Base-by-base conservation (phyloP, 495 filamentous ascomycete species). In the Penicillium angulare region DNA sequence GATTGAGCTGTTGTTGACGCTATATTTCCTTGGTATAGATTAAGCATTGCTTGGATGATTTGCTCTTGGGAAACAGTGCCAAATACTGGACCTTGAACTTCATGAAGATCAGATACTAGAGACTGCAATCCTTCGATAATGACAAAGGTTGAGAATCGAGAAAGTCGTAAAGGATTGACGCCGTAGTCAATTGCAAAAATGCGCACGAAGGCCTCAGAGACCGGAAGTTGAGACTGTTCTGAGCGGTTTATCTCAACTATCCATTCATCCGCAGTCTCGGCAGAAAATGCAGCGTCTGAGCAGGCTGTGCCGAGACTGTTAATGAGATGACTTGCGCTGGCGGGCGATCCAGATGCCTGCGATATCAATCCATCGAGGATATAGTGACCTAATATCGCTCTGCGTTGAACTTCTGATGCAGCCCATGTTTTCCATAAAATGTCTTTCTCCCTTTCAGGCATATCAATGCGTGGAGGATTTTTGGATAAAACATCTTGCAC, bases 341-440 rank as follows among this genome's bases (percentile, higher is more conserved):
- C 31, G 31, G 52, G 57, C 9, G 57, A 52, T 1, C 57, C 57
- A 5, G 57, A 60, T 21, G 52, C 49, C 36, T 60, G 57, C 3
- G 57, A 59, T 24, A 59, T 56, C 3, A 56, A n/a, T 3, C 57
- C 57, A 39, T 60, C 49, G n/a, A 55, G 49, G 9, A 60, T 32
- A 20, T 60, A 60, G 31, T 55, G 50, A 20, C 44, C 48, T 2
- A 55, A 18, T 5, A 60, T 52, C 15, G 44, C 57, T 22, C 57
- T 49, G 20, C 52, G 39, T 24, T 56, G 52, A 20, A 55, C 40
- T 26, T 60, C 52, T 0, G 22, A 15, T 2, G 57, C 48, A 21
- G 48, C 49, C 57, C 57, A 60, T 1, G 24, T 49, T 26, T 47
- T 48, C 52, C 52, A 56, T 2, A 45, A 13, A 12, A 27, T 13